Conservation (phyloP, 306 rosid genomes). For the Corylus americana region DNA sequence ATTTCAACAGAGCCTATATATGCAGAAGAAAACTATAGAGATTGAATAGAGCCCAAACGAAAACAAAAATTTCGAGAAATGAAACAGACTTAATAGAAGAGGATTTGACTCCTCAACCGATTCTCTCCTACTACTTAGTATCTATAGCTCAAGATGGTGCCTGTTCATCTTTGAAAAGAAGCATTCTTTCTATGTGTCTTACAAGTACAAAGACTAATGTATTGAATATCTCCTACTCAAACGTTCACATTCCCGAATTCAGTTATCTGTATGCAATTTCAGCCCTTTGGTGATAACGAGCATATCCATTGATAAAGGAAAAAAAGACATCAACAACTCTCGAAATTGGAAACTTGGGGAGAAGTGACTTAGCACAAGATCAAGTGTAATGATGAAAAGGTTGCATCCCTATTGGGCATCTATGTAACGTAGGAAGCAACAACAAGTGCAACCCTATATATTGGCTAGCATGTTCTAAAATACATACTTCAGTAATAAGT, state of each 20-base stretch:
- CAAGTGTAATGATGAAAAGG: neutral
- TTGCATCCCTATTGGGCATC: neutral
- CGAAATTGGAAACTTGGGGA: neutral
- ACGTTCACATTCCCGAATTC: neutral
- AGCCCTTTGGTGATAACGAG: conserved; percentile 9
- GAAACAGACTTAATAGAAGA: neutral
- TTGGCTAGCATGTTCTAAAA: conserved; percentile 1
- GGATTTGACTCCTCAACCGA: neutral
- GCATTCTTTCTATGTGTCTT: neutral
- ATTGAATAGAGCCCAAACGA: neutral
- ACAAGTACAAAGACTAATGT: neutral
- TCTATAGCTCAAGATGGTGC: conserved; percentile 8
- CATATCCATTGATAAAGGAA: neutral
- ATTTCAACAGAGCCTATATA: neutral
- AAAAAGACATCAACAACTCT: neutral
- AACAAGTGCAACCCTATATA: neutral
- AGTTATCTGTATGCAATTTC: conserved; percentile 1
- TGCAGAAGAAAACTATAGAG: neutral
- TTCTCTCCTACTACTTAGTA: neutral
- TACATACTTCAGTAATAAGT: conserved; percentile 82
- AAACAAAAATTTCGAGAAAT: neutral
- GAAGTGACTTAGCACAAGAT: neutral
- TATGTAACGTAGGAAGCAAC: neutral
- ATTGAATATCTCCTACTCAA: neutral
- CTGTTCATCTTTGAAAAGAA: conserved; percentile 1